These are phyloP conservation scores for Ostreobium quekettii DNA, from an alignment of 139 green algal genomes.

Conservation along the genomic window DNA sequence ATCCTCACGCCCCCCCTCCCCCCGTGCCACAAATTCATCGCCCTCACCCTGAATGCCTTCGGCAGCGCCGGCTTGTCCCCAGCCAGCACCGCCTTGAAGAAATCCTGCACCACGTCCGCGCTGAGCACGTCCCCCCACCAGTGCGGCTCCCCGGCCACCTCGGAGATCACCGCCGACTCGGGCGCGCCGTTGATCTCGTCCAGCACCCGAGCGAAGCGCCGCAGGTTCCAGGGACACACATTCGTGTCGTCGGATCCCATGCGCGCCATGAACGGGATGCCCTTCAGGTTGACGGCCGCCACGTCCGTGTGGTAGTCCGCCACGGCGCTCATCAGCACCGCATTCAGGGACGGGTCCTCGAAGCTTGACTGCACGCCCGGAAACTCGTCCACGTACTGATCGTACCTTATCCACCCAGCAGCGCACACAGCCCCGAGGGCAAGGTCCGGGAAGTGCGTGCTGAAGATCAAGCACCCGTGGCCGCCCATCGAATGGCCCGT, in stretches of 20 bases:
- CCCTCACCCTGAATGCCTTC: not conserved
- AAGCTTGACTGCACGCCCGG: constrained; percentile 5
- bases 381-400: constrained; percentile 17
- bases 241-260: constrained; percentile 12
- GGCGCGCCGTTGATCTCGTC: constrained; percentile 13
- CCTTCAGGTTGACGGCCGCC: constrained; percentile 6
- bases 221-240: constrained; percentile 19
- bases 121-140: constrained; percentile 10
- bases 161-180: constrained; percentile 2
- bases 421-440: constrained; percentile 11
- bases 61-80: constrained; percentile 1
- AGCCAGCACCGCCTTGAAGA: constrained; percentile 1
- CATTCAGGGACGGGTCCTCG: not conserved
- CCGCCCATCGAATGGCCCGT: constrained; percentile 17
- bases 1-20: constrained; percentile 7
- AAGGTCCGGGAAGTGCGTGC: constrained; percentile 5
- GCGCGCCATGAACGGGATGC: constrained; percentile 17
- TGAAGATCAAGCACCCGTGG: constrained; percentile 11
- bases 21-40: not conserved
- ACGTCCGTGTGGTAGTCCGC: constrained; percentile 16
- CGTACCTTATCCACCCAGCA: constrained; percentile 18
- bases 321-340: constrained; percentile 2
- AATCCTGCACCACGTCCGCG: not conserved
- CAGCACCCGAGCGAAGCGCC: constrained; percentile 6
- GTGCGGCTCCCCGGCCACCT: not conserved